Conservation (phyloP, 345 rosid genomes). For the Euphorbia pulcherrima region DNA sequence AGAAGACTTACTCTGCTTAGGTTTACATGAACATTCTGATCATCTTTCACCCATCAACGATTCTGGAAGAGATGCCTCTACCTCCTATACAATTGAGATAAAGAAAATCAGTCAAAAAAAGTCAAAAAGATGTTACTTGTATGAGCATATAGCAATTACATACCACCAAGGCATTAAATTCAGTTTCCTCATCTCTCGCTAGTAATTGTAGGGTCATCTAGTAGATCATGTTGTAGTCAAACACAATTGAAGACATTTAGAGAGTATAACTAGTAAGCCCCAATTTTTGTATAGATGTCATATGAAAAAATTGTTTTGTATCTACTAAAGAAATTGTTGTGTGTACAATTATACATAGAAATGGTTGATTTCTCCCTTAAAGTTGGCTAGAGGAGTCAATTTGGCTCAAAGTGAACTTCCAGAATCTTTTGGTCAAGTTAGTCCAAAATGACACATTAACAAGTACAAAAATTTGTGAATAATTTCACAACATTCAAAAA, state of each 20-base stretch:
- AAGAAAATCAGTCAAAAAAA: neutral
- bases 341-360: neutral
- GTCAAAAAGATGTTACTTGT: constrained; percentile 14
- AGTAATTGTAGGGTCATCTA: constrained; percentile 71
- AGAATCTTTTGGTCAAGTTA: too few relatives aligned
- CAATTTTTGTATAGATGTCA: too few relatives aligned
- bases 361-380: too few relatives aligned
- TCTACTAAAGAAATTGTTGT: neutral
- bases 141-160: constrained; percentile 9
- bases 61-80: constrained; percentile 82
- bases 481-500: too few relatives aligned
- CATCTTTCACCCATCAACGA: constrained; percentile 65
- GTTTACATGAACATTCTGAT: neutral
- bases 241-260: neutral
- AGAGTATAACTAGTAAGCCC: neutral
- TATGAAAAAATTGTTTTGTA: too few relatives aligned
- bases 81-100: constrained; percentile 50
- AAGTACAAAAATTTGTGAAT: too few relatives aligned
- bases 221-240: constrained; percentile 52
- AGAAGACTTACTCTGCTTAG: neutral
- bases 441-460: too few relatives aligned
- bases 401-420: too few relatives aligned
- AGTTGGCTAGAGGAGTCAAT: too few relatives aligned
- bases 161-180: constrained; percentile 94
- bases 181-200: constrained; percentile 86